Evolutionary conservation across 768 basidiomycete species (phyloP), one percentile per base, ranked within the genome.

Genomic region (Leccinum aurantiacum): DNA sequence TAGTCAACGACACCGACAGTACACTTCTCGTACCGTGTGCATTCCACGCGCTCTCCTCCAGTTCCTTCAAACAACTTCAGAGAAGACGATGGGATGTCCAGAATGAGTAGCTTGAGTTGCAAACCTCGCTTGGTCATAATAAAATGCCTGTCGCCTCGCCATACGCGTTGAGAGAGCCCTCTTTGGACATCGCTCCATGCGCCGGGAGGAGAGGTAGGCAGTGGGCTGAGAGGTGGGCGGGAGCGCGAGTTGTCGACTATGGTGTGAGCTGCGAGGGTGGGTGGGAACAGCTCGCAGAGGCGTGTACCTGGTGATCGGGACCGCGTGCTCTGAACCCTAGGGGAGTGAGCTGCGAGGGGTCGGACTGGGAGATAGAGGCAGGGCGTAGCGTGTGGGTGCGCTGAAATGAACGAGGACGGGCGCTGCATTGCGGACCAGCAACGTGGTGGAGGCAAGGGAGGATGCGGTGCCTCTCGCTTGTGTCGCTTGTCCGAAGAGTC

Each of bases 61-160:
- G 7, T 35, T 4, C 61, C 65, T 49, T 72, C 71, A 33, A 67
- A 56, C 19, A 72, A 35, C 33, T 48, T 59, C 31, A 63, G 37
- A 3, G 53, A 57, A 3, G 63, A 15, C 14, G 64, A 70, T 3
- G 68, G 69, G 11, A 74, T 51, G 14, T 65, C 54, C 19, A 71
- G 46, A 1, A 69, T 24, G 41, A 72, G 61, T 2, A 74, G 35
- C 24, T 65, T 69, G 27, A 72, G 56, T 22, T 74, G 67, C 25
- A 72, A 51, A n/a, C 73, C 71, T 41, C 71, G 69, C 51, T 72
- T 74, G 7, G 71, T 74, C 73, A 74, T 67, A 46, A 67, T 50
- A 25, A 73, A 71, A 51, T 72, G 58, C 46, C 54, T 60, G 58
- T 72, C 71, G 6, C 71, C 71, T 53, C 64, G 68, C 72, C 71